Percentiles rank a stretch among this genome's conserved stretches.
These are phyloP conservation scores for Colletotrichum costaricense DNA, from an alignment of 2,329 filamentous ascomycete genomes.

Conservation along the genomic window DNA sequence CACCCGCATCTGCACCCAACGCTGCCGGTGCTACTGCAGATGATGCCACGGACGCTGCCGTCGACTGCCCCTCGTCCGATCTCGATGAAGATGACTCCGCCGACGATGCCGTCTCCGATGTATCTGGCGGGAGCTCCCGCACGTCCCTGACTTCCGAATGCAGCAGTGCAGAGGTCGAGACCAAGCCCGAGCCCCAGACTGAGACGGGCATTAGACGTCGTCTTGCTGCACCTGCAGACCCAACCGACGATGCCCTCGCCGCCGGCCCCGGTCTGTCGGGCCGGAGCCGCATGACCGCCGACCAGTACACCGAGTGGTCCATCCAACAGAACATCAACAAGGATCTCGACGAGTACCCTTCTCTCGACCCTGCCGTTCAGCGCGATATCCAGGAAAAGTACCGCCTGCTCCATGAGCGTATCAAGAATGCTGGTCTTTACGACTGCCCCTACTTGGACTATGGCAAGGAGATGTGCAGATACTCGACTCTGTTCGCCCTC, in stretches of 20 bases:
- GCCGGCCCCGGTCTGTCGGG: conserved; percentile 12
- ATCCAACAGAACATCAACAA: conserved; percentile 49
- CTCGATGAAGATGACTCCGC: conserved; percentile 28
- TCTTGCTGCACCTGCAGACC: conserved; percentile 14
- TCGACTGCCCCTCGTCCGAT: conserved; percentile 30
- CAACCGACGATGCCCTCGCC: neutral
- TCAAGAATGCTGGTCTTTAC: conserved; percentile 68
- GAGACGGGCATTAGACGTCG: conserved; percentile 28
- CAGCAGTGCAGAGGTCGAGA: conserved; percentile 27
- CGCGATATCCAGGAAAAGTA: conserved; percentile 66
- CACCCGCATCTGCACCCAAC: conserved; percentile 13
- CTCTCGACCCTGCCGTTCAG: conserved; percentile 65
- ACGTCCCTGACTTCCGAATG: conserved; percentile 36
- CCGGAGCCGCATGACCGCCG: conserved; percentile 31
- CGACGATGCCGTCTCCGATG: conserved; percentile 30
- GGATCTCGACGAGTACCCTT: conserved; percentile 57
- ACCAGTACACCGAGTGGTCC: conserved; percentile 49
- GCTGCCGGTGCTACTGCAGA: neutral
- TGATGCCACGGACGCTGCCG: conserved; percentile 18
- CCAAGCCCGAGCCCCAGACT: conserved; percentile 4
- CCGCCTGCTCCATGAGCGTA: conserved; percentile 63
- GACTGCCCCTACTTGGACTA: conserved; percentile 69
- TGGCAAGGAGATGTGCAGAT: conserved; percentile 67
- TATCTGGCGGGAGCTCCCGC: conserved; percentile 32
- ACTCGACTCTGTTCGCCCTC: conserved; percentile 58